Conservation (phyloP, 2,329 filamentous ascomycete genomes). For the Ophiostoma sp. region DNA sequence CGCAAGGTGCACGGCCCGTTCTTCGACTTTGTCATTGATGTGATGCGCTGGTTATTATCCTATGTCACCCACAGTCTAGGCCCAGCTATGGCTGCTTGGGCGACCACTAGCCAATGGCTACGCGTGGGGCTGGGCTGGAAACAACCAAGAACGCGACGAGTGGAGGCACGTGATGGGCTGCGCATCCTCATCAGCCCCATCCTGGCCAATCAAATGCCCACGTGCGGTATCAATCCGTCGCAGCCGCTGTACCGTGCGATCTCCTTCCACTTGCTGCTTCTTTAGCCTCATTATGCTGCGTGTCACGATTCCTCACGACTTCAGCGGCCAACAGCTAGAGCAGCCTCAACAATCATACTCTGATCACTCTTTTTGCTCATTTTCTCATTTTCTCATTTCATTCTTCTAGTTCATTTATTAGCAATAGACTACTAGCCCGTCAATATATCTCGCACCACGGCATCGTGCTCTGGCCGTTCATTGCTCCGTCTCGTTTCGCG, state of each 20-base stretch:
- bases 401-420: background rate
- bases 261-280: background rate
- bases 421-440: background rate
- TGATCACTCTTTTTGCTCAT: background rate
- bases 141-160: background rate
- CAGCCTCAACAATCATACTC: background rate
- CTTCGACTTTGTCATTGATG: no score
- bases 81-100: background rate
- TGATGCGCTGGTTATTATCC: no score
- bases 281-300: background rate
- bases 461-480: background rate
- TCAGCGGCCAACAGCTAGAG: background rate
- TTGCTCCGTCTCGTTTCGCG: background rate
- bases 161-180: background rate
- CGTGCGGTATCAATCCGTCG: conserved; percentile 5
- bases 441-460: background rate
- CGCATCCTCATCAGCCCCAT: background rate
- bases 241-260: background rate
- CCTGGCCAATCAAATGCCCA: conserved; percentile 11
- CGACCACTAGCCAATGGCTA: background rate
- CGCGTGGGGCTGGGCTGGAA: background rate
- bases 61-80: conserved; percentile 3
- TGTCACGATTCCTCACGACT: background rate
- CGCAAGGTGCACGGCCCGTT: no score
- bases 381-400: no score